Conservation (phyloP, 78 protist genomes). For the Dictyostelium firmibasis region DNA sequence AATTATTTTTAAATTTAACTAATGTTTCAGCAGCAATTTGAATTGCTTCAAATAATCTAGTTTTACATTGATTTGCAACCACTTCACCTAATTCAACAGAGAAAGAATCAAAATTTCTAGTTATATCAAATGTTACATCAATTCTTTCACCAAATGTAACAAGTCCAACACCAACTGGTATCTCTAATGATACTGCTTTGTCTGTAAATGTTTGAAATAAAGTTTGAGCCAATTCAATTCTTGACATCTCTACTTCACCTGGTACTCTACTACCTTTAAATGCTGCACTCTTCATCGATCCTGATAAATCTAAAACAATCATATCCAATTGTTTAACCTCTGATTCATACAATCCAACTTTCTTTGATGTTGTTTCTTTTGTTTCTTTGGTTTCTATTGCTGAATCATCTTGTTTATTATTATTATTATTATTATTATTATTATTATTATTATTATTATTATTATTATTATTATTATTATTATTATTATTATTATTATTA, state of each 20-base stretch:
- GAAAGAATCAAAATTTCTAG: constrained; percentile 52
- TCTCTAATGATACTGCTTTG: background rate
- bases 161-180: constrained; percentile 20
- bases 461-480: background rate
- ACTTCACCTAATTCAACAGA: constrained; percentile 48
- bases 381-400: background rate
- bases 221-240: constrained; percentile 64
- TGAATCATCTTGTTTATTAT: background rate
- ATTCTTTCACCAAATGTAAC: constrained; percentile 49
- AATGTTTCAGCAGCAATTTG: constrained; percentile 17
- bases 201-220: constrained; percentile 70
- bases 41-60: constrained; percentile 57
- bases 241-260: constrained; percentile 59
- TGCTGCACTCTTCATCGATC: constrained; percentile 37
- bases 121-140: constrained; percentile 2
- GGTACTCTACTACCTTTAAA: constrained; percentile 15
- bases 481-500: background rate
- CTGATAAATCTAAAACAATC: constrained; percentile 55
- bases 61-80: constrained; percentile 18
- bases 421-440: background rate
- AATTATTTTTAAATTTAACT: background rate
- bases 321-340: constrained; percentile 17
- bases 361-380: background rate
- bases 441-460: constrained; percentile 17
- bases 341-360: background rate